Conservation (phyloP, 768 basidiomycete species). For the Amanita jacksonii region DNA sequence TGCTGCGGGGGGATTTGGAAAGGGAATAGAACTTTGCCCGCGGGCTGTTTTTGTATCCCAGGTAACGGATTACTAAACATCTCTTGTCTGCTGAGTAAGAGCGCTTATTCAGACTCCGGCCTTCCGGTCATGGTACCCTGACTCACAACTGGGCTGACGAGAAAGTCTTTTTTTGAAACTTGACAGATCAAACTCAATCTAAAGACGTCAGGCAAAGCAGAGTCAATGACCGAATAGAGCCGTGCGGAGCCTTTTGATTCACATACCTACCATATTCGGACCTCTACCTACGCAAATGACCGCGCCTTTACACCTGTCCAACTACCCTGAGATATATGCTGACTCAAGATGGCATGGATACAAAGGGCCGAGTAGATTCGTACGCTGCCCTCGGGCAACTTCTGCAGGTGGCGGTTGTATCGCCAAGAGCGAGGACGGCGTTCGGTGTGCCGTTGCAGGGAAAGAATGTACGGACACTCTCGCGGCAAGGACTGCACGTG, state of each 20-base stretch:
- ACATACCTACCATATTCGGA: too few relatives aligned
- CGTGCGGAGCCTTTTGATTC: too few relatives aligned
- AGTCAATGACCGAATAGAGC: too few relatives aligned
- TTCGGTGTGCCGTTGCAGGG: constrained; percentile 64
- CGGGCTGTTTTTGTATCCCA: constrained; percentile 4
- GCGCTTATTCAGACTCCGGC: constrained; percentile 7
- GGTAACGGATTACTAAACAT: constrained; percentile 5
- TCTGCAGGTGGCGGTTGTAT: constrained; percentile 57
- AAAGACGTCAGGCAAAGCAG: too few relatives aligned
- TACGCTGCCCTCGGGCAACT: constrained; percentile 51
- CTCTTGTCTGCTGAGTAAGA: constrained; percentile 7
- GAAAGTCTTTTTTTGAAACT: too few relatives aligned
- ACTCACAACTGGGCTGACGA: too few relatives aligned
- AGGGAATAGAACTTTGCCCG: not conserved
- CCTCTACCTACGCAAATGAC: too few relatives aligned
- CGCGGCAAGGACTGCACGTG: not conserved
- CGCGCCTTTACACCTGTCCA: too few relatives aligned
- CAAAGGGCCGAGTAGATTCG: constrained; percentile 37
- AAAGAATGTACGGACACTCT: constrained; percentile 47
- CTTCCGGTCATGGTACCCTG: not conserved
- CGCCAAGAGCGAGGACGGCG: constrained; percentile 57
- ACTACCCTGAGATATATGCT: constrained; percentile 26
- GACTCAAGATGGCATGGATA: constrained; percentile 33
- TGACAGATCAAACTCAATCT: too few relatives aligned
- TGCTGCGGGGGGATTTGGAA: not conserved